Base-by-base conservation (phyloP, 1,284 basidiomycete species). In the Trametes pubescens region DNA sequence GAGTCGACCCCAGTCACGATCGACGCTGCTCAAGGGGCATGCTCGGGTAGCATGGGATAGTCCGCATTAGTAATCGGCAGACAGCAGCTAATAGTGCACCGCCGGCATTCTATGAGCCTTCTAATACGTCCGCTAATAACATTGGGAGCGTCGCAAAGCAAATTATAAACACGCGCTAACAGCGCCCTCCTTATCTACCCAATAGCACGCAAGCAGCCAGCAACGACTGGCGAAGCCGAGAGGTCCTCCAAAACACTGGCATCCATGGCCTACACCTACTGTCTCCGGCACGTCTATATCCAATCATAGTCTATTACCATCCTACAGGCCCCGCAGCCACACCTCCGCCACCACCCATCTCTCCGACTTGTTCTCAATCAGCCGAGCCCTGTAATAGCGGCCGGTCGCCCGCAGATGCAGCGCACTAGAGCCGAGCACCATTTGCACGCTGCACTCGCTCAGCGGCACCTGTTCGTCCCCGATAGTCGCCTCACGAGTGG, bases 321-420 rank as follows among this genome's bases (percentile, higher is more conserved):
- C 57, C 52, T 69, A 68, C 44, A 70, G 47, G 4, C 72, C 77
- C 61, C 79, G 76, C 59, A 81, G 64, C 82, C 81, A 86, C 14
- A 85, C 71, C 67, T 84, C 86, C 63, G 80, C 73, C 52, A 87
- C 68, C 58, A 70, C 71, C 84, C 84, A 86, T n/a, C 70, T 70
- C 46, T 73, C 69, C 35, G 70, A 59, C 55, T 75, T 68, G 54
- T 79, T 74, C 48, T 73, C 70, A 34, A 68, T 59, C 24, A 79
- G 73, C 43, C 73, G 71, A 21, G 73, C 74, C 61, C 77, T 77
- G 69, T 83, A 81, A 61, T 76, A 78, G 49, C 78, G 61, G 1
- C 69, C 70, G 2, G 62, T 64, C 10, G 66, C 69, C 13, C 56
- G 54, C 49, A 61, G 34, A 48, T 66, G 66, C 46, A 70, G 76